phyloP scores from a whole-genome alignment of 2,329 filamentous ascomycete species.

The Knufia petricola region DNA sequence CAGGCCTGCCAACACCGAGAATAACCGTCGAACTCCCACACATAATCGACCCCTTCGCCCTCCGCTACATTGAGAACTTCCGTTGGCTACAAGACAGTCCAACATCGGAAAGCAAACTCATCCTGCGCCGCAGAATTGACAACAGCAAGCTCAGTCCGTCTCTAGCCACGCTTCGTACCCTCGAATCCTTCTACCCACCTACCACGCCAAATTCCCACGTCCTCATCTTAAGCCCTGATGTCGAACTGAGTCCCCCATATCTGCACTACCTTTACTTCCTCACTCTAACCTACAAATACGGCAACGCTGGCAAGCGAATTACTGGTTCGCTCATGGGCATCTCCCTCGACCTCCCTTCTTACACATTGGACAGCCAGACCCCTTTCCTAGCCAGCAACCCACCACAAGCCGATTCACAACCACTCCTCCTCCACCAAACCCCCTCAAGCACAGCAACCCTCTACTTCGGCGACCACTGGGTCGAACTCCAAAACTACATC shows the following conservation, averaged over 20 bases:
- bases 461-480: slow-evolving; percentile 78
- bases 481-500: slow-evolving; percentile 72
- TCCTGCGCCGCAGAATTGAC: slow-evolving; percentile 64
- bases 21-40: slow-evolving; percentile 77
- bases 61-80: slow-evolving; percentile 53
- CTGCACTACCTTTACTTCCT: slow-evolving; percentile 78
- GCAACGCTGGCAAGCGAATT: slow-evolving; percentile 31
- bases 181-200: slow-evolving; percentile 81
- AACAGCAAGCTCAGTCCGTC: slow-evolving; percentile 51
- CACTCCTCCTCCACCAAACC: slow-evolving; percentile 73
- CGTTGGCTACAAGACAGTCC: slow-evolving; percentile 53
- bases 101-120: slow-evolving; percentile 45
- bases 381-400: slow-evolving; percentile 42
- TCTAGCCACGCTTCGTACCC: slow-evolving; percentile 62
- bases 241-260: slow-evolving; percentile 69
- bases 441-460: slow-evolving; percentile 75
- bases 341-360: slow-evolving; percentile 63
- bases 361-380: slow-evolving; percentile 51
- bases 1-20: slow-evolving; percentile 57
- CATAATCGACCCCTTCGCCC: slow-evolving; percentile 55
- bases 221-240: slow-evolving; percentile 72
- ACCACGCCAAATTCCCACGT: slow-evolving; percentile 59
- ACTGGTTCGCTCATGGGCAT: slow-evolving; percentile 60
- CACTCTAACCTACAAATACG: slow-evolving; percentile 55
- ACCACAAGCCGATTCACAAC: slow-evolving; percentile 23